phyloP scores from a whole-genome alignment of 2,329 filamentous ascomycete species.

The Didymosphaeria variabile region DNA sequence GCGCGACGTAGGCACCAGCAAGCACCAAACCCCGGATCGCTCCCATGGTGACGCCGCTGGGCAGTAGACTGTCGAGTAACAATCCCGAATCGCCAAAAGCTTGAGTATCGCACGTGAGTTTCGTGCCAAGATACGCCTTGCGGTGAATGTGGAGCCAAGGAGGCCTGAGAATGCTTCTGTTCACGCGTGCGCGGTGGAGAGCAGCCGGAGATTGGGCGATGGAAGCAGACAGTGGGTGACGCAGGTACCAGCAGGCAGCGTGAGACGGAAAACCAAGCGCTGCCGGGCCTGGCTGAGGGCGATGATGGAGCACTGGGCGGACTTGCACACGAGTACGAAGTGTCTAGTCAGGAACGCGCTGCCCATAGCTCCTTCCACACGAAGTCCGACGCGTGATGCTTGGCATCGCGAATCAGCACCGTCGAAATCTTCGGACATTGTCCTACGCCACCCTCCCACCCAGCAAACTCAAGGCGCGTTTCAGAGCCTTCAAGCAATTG shows the following conservation, averaged over 20 bases:
- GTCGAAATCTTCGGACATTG: slow-evolving; percentile 17
- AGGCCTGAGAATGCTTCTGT: slow-evolving; percentile 1
- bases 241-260: slow-evolving; percentile 12
- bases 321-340: not conserved
- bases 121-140: not conserved
- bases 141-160: slow-evolving; percentile 8
- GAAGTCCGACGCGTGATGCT: slow-evolving; percentile 11
- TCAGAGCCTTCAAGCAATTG: slow-evolving; percentile 10
- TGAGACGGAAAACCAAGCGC: slow-evolving; percentile 7
- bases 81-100: not conserved
- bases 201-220: slow-evolving; percentile 9
- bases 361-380: slow-evolving; percentile 2
- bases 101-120: slow-evolving; percentile 3
- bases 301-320: slow-evolving; percentile 8
- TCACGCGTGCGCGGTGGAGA: not conserved
- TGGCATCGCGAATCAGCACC: slow-evolving; percentile 3
- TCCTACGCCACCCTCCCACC: slow-evolving; percentile 9
- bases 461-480: slow-evolving; percentile 15
- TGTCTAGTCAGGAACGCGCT: slow-evolving; percentile 5
- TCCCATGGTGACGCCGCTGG: slow-evolving; percentile 13
- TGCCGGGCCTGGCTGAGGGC: slow-evolving; percentile 10
- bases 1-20: slow-evolving; percentile 26
- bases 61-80: slow-evolving; percentile 13
- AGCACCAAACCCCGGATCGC: slow-evolving; percentile 33
- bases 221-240: slow-evolving; percentile 8